Percentiles rank a stretch among this genome's conserved stretches.
phyloP scores from a whole-genome alignment of 2,329 filamentous ascomycete species.

The Neofusicoccum sp. region DNA sequence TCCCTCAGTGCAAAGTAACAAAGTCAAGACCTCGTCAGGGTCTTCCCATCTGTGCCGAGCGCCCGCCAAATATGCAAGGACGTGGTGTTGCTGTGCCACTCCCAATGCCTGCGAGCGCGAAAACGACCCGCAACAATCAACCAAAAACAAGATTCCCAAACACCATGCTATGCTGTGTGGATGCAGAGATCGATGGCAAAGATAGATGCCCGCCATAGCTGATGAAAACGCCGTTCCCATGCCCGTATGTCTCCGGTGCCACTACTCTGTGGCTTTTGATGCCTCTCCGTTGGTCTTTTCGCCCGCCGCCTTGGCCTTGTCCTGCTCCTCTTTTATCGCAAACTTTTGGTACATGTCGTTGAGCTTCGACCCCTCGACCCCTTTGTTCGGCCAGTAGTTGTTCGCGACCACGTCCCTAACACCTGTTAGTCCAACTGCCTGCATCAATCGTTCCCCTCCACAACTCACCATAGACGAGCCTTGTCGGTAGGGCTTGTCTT shows the following conservation, averaged over 20 bases:
- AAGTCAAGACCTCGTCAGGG: neutral
- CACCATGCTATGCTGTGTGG: slow-evolving; percentile 16
- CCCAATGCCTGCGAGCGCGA: neutral
- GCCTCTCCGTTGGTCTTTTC: slow-evolving; percentile 17
- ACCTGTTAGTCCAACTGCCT: slow-evolving; percentile 23
- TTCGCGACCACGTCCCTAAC: slow-evolving; percentile 35
- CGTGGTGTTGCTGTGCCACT: slow-evolving; percentile 3
- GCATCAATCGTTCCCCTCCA: neutral
- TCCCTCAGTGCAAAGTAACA: neutral
- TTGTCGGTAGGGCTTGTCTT: slow-evolving; percentile 42
- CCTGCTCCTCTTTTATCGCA: slow-evolving; percentile 3
- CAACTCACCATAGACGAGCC: slow-evolving; percentile 52
- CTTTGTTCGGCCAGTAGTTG: slow-evolving; percentile 38
- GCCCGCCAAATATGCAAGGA: slow-evolving; percentile 16
- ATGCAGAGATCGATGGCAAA: slow-evolving; percentile 16
- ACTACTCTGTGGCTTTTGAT: slow-evolving; percentile 6
- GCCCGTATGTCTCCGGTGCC: slow-evolving; percentile 4
- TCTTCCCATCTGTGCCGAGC: slow-evolving; percentile 10
- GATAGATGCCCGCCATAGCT: slow-evolving; percentile 14
- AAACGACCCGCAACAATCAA: neutral
- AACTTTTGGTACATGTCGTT: slow-evolving; percentile 38
- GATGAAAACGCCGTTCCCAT: slow-evolving; percentile 18
- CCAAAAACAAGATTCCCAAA: slow-evolving; percentile 9
- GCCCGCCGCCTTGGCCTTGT: slow-evolving; percentile 15
- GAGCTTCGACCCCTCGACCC: slow-evolving; percentile 30